Conservation (phyloP, 306 rosid genomes). For the Cicer bijugum region DNA sequence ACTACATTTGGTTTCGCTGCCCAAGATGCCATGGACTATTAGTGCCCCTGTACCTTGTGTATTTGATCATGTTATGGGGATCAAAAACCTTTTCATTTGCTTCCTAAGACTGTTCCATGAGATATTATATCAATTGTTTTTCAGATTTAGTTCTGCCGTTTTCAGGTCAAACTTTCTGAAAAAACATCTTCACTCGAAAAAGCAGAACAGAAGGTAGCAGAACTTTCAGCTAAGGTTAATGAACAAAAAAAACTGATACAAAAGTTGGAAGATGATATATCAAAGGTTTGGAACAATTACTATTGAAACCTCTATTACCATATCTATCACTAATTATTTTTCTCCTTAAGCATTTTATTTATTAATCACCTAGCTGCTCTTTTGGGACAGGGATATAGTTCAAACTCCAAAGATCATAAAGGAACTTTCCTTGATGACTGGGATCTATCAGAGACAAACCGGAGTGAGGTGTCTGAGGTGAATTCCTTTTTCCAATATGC, state of each 20-base stretch:
- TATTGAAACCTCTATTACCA: conserved; percentile 8
- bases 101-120: not conserved
- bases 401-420: conserved; percentile 87
- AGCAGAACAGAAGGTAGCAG: conserved; percentile 71
- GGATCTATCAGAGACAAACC: conserved; percentile 91
- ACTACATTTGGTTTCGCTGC: conserved; percentile 31
- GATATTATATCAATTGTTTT: conserved; percentile 38
- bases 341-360: conserved; percentile 25
- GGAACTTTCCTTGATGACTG: conserved; percentile 83
- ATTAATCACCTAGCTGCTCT: conserved; percentile 35
- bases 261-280: conserved; percentile 96
- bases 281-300: conserved; percentile 65
- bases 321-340: conserved; percentile 31
- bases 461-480: conserved; percentile 82
- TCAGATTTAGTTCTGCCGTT: conserved; percentile 41
- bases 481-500: conserved; percentile 35
- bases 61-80: conserved; percentile 36
- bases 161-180: conserved; percentile 83
- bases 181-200: conserved; percentile 71
- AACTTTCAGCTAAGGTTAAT: conserved; percentile 66
- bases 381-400: conserved; percentile 75
- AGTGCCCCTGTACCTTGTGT: conserved; percentile 10
- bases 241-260: conserved; percentile 88
- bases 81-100: conserved; percentile 1
- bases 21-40: conserved; percentile 12